These are phyloP conservation scores for Chondrostereum purpureum DNA, from an alignment of 1,284 basidiomycete species.

Conservation along the genomic window DNA sequence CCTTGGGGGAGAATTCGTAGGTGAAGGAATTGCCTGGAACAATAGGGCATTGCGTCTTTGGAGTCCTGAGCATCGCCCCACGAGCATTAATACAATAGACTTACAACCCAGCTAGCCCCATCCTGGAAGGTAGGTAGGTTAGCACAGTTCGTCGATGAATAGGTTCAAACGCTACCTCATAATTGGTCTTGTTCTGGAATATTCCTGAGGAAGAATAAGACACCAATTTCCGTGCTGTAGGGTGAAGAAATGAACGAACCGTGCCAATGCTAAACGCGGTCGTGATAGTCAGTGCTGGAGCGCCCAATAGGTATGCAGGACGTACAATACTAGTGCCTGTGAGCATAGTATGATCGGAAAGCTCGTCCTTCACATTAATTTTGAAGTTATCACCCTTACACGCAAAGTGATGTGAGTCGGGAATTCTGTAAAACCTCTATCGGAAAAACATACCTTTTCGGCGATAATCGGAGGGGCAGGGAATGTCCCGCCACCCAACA, in stretches of 20 bases:
- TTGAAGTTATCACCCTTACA: slow-evolving; percentile 18
- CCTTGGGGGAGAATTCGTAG: slow-evolving; percentile 22
- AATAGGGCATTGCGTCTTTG: slow-evolving; percentile 20
- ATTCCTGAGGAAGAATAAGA: slow-evolving; percentile 5
- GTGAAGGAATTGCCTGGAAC: slow-evolving; percentile 23
- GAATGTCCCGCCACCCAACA: slow-evolving; percentile 10
- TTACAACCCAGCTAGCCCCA: neutral
- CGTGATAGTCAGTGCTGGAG: slow-evolving; percentile 2
- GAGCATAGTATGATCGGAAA: slow-evolving; percentile 22
- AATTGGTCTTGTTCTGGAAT: slow-evolving; percentile 15
- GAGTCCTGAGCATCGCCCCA: neutral
- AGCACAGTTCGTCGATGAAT: too few species aligned
- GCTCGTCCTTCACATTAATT: slow-evolving; percentile 22
- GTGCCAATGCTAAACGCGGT: slow-evolving; percentile 16
- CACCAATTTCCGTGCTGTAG: neutral
- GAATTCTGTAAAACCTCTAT: neutral
- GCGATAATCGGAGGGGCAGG: slow-evolving; percentile 12
- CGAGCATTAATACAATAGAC: neutral
- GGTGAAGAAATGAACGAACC: slow-evolving; percentile 6
- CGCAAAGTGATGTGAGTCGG: neutral
- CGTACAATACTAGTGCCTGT: slow-evolving; percentile 21
- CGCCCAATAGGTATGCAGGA: neutral
- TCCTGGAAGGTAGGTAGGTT: too few species aligned
- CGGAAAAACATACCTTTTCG: slow-evolving; percentile 10
- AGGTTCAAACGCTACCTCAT: slow-evolving; percentile 6